Conservation (phyloP, 2,329 filamentous ascomycete genomes). For the Biscogniauxia mediterranea region DNA sequence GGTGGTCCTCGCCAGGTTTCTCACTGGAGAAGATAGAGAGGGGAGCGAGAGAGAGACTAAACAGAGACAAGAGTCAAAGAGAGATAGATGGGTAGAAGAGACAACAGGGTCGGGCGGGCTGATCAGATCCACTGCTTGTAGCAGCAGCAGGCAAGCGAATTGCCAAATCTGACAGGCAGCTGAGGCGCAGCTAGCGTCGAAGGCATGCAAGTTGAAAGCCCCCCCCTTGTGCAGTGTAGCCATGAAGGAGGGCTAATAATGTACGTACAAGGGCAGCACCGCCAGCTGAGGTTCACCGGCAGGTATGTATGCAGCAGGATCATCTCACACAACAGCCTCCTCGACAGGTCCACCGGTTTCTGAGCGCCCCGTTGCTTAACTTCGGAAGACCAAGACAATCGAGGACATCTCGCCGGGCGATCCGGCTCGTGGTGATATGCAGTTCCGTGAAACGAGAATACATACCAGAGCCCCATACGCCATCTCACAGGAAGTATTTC, state of each 20-base stretch:
- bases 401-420: conserved; percentile 15
- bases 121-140: background rate
- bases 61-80: background rate
- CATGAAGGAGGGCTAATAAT: conserved; percentile 3
- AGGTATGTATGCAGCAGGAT: conserved; percentile 12
- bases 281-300: conserved; percentile 12
- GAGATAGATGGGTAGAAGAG: background rate
- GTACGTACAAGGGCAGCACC: conserved; percentile 13
- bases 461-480: conserved; percentile 3
- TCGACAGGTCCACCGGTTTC: conserved; percentile 8
- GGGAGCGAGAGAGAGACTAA: background rate
- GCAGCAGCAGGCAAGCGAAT: conserved; percentile 4
- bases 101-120: background rate
- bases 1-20: background rate
- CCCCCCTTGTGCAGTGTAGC: conserved; percentile 7
- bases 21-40: background rate
- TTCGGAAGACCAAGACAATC: conserved; percentile 12
- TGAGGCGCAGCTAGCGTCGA: conserved; percentile 19
- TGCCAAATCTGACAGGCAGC: conserved; percentile 19
- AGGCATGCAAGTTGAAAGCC: conserved; percentile 5
- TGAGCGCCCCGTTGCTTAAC: conserved; percentile 5
- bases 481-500: background rate
- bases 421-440: conserved; percentile 12
- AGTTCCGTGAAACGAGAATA: conserved; percentile 8
- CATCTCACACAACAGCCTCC: conserved; percentile 1